Conservation (phyloP, 192 early-diverging fungal species). For the Chytriomyces sp. region DNA sequence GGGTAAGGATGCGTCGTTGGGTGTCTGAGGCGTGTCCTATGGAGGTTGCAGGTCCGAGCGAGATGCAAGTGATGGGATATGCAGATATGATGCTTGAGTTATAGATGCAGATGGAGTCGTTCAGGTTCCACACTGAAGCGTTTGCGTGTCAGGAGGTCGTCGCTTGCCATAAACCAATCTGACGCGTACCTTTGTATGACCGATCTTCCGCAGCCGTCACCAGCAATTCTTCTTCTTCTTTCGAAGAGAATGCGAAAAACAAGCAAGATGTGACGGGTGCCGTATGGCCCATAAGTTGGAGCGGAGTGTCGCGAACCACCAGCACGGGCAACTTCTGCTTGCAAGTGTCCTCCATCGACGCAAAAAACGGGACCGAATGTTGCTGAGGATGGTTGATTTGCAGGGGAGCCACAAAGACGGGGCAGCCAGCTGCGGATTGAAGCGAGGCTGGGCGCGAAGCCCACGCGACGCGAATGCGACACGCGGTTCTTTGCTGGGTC, state of each 20-base stretch:
- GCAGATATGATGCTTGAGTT: conserved; percentile 42
- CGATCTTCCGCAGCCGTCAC: conserved; percentile 43
- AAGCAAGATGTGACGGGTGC: no score
- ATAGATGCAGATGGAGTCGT: conserved; percentile 29
- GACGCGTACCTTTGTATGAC: conserved; percentile 38
- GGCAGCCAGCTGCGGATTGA: no score
- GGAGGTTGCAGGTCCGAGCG: conserved; percentile 6
- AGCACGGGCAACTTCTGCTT: no score
- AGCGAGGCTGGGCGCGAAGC: no score
- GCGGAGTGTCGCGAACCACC: no score
- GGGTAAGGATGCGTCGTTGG: neutral
- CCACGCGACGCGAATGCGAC: no score
- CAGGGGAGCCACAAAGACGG: no score
- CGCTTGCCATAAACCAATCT: neutral
- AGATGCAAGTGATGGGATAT: conserved; percentile 32
- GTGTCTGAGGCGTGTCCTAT: neutral
- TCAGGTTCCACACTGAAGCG: conserved; percentile 39
- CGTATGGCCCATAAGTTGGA: no score
- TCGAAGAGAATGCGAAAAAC: neutral
- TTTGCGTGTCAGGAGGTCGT: neutral
- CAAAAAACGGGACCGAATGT: no score
- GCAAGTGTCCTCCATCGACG: no score
- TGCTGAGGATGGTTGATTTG: no score
- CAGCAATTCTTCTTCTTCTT: conserved; percentile 17
- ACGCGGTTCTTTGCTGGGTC: no score